Percentiles rank a stretch among this genome's conserved stretches.
phyloP scores from a whole-genome alignment of 176 grass and related monocot genomes.

The Phoenix roebelenii region DNA sequence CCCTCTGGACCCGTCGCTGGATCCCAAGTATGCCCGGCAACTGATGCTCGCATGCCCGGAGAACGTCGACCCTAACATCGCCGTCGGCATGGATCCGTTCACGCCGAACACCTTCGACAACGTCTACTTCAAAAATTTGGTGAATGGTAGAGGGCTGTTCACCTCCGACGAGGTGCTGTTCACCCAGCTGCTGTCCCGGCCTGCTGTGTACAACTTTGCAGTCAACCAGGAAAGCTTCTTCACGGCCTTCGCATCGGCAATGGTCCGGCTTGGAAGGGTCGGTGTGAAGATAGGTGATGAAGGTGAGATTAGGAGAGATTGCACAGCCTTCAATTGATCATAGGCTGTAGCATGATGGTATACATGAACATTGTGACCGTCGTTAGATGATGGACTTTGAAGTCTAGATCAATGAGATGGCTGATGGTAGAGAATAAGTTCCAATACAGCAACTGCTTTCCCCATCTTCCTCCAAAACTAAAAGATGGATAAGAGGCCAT shows the following conservation, averaged over 20 bases:
- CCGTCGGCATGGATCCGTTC: slow-evolving; percentile 71
- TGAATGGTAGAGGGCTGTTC: slow-evolving; percentile 50
- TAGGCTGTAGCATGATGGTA: not conserved
- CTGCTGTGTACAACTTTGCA: slow-evolving; percentile 36
- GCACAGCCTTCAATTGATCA: slow-evolving; percentile 56
- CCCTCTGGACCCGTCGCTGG: slow-evolving; percentile 35
- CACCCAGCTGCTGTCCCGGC: slow-evolving; percentile 12
- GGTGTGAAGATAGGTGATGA: slow-evolving; percentile 47
- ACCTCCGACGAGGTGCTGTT: slow-evolving; percentile 65
- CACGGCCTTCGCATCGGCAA: slow-evolving; percentile 28
- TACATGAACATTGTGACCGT: too few species aligned
- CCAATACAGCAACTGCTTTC: too few species aligned
- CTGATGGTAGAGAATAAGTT: too few species aligned
- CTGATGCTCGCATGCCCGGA: slow-evolving; percentile 56
- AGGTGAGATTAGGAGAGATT: slow-evolving; percentile 64
- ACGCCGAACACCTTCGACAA: slow-evolving; percentile 74
- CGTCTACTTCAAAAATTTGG: slow-evolving; percentile 45
- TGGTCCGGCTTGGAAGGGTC: slow-evolving; percentile 55
- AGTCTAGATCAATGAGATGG: too few species aligned
- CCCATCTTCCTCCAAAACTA: too few species aligned
- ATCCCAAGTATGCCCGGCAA: slow-evolving; percentile 29
- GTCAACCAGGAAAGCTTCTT: slow-evolving; percentile 45
- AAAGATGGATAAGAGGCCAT: too few species aligned
- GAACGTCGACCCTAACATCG: slow-evolving; percentile 47
- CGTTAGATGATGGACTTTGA: too few species aligned